Evolutionary conservation across 768 basidiomycete species (phyloP), one percentile per base, ranked within the genome.

Genomic region (Tylopilus sp.): DNA sequence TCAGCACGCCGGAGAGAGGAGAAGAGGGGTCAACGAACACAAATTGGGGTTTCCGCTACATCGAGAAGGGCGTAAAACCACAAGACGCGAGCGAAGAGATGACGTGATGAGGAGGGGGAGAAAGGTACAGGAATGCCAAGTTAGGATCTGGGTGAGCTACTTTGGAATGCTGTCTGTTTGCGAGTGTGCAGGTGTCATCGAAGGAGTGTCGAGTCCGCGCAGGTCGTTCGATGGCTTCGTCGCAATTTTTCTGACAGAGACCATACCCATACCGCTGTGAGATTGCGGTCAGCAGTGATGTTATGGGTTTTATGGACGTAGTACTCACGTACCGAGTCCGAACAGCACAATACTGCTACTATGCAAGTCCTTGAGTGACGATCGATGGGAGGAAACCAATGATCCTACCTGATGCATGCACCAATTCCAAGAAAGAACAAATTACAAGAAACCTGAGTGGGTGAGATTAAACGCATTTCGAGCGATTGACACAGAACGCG

Each of bases 161-260:
- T 41, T 50, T 44, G 53, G 20, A 45, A 43, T 20, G 50, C 43
- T 33, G 53, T 56, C 40, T 44, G 47, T 44, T 59, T 55, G 57
- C 21, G 39, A 7, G 23, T 59, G 47, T 12, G 46, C 25, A 43
- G 39, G 26, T 42, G 43, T 59, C 46, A 53, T 48, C 40, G 15
- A 60, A 40, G 53, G 49, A 52, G 22, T n/a, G n/a, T 49, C 21
- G 53, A 55, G 13, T 43, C 58, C 58, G 46, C 48, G 13, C 40
- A 33, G 38, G 18, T 52, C 44, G 4, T 44, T 44, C 31, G 28
- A 30, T 44, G 38, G 41, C 26, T 33, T 28, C 11, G 53, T 56
- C 35, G 47, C 42, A 12, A 38, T 42, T 23, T 59, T 60, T 60
- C 47, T 40, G 23, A 42, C 28, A 13, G 40, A 60, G 44, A 59